phyloP scores from a whole-genome alignment of 2,329 filamentous ascomycete genomes.

The Aspergillus japonicus region DNA sequence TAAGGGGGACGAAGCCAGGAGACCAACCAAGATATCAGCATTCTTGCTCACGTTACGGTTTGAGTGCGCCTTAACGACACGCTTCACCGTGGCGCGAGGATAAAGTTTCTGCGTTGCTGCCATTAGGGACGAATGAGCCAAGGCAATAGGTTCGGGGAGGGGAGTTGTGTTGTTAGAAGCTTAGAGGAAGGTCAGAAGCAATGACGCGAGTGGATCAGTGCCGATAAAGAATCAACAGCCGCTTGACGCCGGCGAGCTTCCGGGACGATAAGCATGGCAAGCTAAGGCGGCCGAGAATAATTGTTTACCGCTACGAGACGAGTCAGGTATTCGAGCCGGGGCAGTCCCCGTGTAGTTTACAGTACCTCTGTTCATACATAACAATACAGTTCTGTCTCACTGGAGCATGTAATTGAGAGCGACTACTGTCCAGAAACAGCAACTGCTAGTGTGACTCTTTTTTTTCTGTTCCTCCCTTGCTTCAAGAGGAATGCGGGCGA shows the following conservation, averaged over 20 bases:
- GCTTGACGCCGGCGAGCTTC: background rate
- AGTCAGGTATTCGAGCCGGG: too few species aligned
- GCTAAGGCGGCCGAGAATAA: background rate
- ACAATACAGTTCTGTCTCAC: background rate
- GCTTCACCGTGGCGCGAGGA: slow-evolving; percentile 79
- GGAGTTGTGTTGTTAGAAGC: background rate
- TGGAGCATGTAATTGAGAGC: background rate
- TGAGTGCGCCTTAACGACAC: slow-evolving; percentile 86
- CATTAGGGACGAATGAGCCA: slow-evolving; percentile 41
- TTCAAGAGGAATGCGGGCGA: background rate
- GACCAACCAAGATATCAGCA: slow-evolving; percentile 73
- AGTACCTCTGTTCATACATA: background rate
- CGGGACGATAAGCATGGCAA: background rate
- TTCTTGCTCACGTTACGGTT: slow-evolving; percentile 79
- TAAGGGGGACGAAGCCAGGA: background rate
- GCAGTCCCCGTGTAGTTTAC: background rate
- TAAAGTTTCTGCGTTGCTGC: slow-evolving; percentile 72
- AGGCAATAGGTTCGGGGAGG: background rate
- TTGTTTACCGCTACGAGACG: too few species aligned
- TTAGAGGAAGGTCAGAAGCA: background rate
- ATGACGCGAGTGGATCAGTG: background rate
- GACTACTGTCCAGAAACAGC: background rate
- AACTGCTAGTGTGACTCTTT: background rate
- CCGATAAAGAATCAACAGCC: background rate
- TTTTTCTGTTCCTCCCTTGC: background rate